Percentiles rank a stretch among this genome's conserved stretches.
Conservation (phyloP, 768 basidiomycete species). For the Tulasnella sp. region DNA sequence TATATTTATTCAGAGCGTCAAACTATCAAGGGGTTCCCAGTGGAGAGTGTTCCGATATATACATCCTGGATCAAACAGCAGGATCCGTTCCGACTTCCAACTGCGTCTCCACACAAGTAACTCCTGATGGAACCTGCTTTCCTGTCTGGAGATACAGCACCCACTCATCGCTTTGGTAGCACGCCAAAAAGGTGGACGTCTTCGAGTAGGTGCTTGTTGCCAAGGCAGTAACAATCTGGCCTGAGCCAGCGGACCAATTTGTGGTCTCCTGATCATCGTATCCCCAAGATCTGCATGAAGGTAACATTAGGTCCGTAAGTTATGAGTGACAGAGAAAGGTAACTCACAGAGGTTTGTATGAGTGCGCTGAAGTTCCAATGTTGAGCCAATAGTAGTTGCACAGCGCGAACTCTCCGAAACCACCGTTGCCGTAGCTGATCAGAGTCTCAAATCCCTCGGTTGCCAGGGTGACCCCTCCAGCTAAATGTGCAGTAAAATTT, state of each 20-base stretch:
- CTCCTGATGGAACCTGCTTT: not conserved
- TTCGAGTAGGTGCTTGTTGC: conserved; percentile 4
- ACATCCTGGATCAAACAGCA: not conserved
- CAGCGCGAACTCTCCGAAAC: not conserved
- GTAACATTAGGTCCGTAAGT: not conserved
- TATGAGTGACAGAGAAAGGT: not conserved
- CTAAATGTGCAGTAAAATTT: not conserved
- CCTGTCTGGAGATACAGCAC: conserved; percentile 31
- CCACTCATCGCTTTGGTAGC: not conserved
- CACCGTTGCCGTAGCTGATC: conserved; percentile 16
- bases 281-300: conserved; percentile 1
- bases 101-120: conserved; percentile 8
- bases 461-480: not conserved
- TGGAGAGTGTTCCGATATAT: not conserved
- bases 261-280: not conserved
- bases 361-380: not conserved
- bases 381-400: conserved; percentile 20
- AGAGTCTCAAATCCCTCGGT: not conserved
- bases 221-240: not conserved
- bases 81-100: conserved; percentile 2
- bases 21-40: not conserved
- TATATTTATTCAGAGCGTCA: not conserved
- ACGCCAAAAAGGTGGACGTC: conserved; percentile 21
- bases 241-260: conserved; percentile 1
- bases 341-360: conserved; percentile 24